Evolutionary conservation across 2,329 filamentous ascomycete species (phyloP).

Genomic region (Fusarium multiceps): DNA sequence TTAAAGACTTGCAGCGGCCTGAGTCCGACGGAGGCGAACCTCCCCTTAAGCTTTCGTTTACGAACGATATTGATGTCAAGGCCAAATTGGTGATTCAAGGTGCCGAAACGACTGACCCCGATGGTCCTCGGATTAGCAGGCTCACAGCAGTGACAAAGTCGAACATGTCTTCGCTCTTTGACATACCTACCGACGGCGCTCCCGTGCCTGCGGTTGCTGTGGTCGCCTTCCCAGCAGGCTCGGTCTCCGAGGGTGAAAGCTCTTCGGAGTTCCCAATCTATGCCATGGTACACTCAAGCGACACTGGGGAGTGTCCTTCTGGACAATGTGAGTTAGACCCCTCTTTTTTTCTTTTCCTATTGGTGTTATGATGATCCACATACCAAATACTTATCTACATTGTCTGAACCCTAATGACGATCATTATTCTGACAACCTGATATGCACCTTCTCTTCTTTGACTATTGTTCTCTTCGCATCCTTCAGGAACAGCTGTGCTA

Average conservation of each 20-base stretch:
- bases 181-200: conserved; percentile 76
- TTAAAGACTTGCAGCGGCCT: conserved; percentile 55
- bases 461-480: conserved; percentile 9
- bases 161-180: conserved; percentile 74
- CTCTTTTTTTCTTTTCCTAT: conserved; percentile 44
- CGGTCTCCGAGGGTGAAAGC: conserved; percentile 52
- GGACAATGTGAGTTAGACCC: conserved; percentile 83
- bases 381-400: conserved; percentile 99
- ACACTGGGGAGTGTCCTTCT: conserved; percentile 89
- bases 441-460: conserved; percentile 53
- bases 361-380: conserved; percentile 82
- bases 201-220: conserved; percentile 80
- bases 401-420: conserved; percentile 96
- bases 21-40: conserved; percentile 40
- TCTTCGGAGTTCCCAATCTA: conserved; percentile 62
- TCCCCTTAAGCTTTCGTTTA: conserved; percentile 61
- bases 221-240: conserved; percentile 71
- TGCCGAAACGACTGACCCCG: conserved; percentile 48
- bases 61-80: conserved; percentile 67
- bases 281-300: conserved; percentile 81
- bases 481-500: conserved; percentile 46
- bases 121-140: conserved; percentile 60
- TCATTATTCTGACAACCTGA: conserved; percentile 90
- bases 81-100: conserved; percentile 65
- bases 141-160: conserved; percentile 77